Base-by-base conservation (phyloP, 1,284 basidiomycete species). In the Agroathelia rolfsii region DNA sequence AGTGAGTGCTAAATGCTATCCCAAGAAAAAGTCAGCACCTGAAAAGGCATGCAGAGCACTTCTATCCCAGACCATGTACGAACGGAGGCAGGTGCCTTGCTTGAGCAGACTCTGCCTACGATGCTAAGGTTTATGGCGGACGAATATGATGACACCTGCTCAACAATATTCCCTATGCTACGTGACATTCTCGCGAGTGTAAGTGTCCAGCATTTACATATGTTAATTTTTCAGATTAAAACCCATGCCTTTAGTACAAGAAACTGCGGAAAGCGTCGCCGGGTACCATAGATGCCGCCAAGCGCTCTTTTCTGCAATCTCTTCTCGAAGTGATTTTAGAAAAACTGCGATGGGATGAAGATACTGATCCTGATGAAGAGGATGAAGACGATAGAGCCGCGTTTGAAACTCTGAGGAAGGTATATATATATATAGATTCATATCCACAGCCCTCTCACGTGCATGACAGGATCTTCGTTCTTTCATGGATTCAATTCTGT, bases 321-420 rank as follows among this genome's bases (percentile, higher is more conserved):
- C 64, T 97, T 4, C 66, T 98, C 10, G 68, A 81, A 43, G 80
- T 90, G 22, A 72, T 89, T 22, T 61, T 97, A 20, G 66, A 73
- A 35, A 97, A 97, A 61, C 72, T 88, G 54, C 94, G 90, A 50
- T 99, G 96, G 96, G 83, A 88, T 33, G 70, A 76, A 41, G 77
- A 81, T 0, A 74, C 72, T 3, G 83, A 92, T 48, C 79, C 81
- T 5, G 75, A 80, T 22, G 87, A 92, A 43, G 69, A 78, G 28
- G 90, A 94, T 34, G 89, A 92, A 36, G 94, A 97, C 37, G 93
- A 94, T 40, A 71, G 76, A 39, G 73, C 72, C 14, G 79, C 78
- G 28, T 97, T 98, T 47, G 79, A 87, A 38, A 75, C 76, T 37
- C 69, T 96, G 56, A 78, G 95, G 45, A 88, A 84, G 63, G 88